These are phyloP conservation scores for Bipolaris gigantea DNA, from an alignment of 2,329 filamentous ascomycete species.

Conservation along the genomic window DNA sequence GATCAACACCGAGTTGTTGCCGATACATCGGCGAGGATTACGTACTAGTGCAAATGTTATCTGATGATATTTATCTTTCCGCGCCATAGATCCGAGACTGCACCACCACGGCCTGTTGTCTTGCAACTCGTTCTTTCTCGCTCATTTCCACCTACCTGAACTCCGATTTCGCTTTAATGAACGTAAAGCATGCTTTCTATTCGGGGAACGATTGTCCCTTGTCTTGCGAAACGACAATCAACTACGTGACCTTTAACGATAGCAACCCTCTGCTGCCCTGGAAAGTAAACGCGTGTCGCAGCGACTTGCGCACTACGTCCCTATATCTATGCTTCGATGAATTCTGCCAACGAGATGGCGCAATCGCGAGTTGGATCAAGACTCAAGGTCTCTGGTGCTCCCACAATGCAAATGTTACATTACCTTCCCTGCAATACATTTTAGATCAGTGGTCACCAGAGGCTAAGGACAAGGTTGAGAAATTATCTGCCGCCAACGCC, in stretches of 20 bases:
- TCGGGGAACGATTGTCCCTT: conserved; percentile 34
- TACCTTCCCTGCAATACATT: conserved; percentile 32
- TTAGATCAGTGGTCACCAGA: conserved; percentile 28
- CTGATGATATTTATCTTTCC: conserved; percentile 28
- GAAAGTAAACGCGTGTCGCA: conserved; percentile 33
- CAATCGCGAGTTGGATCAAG: conserved; percentile 22
- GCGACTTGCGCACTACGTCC: conserved; percentile 28
- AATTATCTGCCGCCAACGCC: conserved; percentile 26
- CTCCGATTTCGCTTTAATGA: not conserved
- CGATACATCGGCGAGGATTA: no score
- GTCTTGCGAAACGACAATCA: conserved; percentile 34
- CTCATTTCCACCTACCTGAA: conserved; percentile 15
- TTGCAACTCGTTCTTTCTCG: conserved; percentile 21
- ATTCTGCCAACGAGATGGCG: conserved; percentile 25
- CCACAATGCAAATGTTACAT: conserved; percentile 21
- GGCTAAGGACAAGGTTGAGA: conserved; percentile 17
- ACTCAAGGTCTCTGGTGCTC: conserved; percentile 27
- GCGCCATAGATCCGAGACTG: conserved; percentile 18
- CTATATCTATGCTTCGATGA: conserved; percentile 36
- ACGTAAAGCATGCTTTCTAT: conserved; percentile 19
- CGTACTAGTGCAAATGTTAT: not conserved
- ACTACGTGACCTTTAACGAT: conserved; percentile 40
- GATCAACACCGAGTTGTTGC: no score
- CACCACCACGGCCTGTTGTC: conserved; percentile 8
- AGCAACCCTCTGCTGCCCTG: conserved; percentile 29